Evolutionary conservation across 192 early-diverging fungal species (phyloP).

Genomic region (Phlyctochytrium arcticum): DNA sequence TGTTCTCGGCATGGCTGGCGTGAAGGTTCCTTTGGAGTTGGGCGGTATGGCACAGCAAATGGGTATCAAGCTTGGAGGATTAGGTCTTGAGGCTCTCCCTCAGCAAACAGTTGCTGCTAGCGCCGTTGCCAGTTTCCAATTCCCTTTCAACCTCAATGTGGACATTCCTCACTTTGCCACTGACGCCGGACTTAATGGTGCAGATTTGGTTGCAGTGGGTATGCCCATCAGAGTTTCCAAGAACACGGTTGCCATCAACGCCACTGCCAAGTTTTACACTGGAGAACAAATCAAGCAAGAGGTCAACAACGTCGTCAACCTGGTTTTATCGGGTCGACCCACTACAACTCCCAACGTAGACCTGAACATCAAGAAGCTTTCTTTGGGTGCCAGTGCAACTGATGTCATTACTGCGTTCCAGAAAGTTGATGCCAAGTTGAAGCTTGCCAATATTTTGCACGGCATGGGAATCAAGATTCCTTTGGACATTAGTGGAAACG

Average conservation of each 20-base stretch:
- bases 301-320: constrained; percentile 21
- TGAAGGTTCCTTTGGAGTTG: constrained; percentile 16
- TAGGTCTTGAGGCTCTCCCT: constrained; percentile 3
- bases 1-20: constrained; percentile 11
- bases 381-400: constrained; percentile 1
- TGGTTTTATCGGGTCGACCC: constrained; percentile 5
- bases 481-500: neutral
- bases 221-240: constrained; percentile 1
- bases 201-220: neutral
- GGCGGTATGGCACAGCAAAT: neutral
- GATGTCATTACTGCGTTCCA: constrained; percentile 24
- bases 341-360: no score
- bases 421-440: constrained; percentile 7
- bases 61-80: neutral
- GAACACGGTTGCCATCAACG: neutral
- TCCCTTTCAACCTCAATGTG: constrained; percentile 16
- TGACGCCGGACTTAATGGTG: constrained; percentile 2
- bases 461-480: constrained; percentile 18
- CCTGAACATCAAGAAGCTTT: constrained; percentile 14
- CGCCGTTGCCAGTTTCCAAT: constrained; percentile 2
- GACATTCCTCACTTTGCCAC: constrained; percentile 19
- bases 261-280: constrained; percentile 14
- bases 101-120: neutral
- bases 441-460: constrained; percentile 13
- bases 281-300: neutral